These are phyloP conservation scores for Trifolium repens DNA, from an alignment of 306 rosid genomes.

Conservation along the genomic window DNA sequence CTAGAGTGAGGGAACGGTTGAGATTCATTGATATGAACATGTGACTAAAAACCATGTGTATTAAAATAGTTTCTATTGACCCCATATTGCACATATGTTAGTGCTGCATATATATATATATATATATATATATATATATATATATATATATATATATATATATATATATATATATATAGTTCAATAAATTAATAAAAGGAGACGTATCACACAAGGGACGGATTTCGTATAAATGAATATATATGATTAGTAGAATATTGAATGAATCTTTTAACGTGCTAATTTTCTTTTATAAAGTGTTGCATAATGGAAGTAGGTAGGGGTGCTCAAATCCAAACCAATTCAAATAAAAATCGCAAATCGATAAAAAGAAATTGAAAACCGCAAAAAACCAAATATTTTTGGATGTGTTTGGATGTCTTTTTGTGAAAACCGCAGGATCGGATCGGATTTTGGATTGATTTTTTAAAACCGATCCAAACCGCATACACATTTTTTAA, in stretches of 20 bases:
- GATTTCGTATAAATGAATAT: constrained; percentile 26
- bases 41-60: constrained; percentile 22
- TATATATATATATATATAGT: constrained; percentile 4
- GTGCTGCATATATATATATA: background rate
- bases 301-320: no score
- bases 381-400: no score
- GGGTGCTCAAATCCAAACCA: no score
- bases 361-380: no score
- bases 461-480: no score
- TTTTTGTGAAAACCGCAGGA: no score
- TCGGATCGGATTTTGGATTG: no score
- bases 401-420: no score
- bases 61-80: constrained; percentile 5
- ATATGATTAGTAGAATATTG: constrained; percentile 42
- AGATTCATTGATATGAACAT: background rate
- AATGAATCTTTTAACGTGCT: constrained; percentile 27
- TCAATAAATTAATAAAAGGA: constrained; percentile 20
- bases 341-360: no score
- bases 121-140: constrained; percentile 14
- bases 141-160: constrained; percentile 10
- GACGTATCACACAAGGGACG: constrained; percentile 35
- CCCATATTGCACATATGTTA: constrained; percentile 4
- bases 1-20: background rate
- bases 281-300: constrained; percentile 20
- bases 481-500: no score